phyloP scores from a whole-genome alignment of 805 yeast species.

The Yarrowia sp. region DNA sequence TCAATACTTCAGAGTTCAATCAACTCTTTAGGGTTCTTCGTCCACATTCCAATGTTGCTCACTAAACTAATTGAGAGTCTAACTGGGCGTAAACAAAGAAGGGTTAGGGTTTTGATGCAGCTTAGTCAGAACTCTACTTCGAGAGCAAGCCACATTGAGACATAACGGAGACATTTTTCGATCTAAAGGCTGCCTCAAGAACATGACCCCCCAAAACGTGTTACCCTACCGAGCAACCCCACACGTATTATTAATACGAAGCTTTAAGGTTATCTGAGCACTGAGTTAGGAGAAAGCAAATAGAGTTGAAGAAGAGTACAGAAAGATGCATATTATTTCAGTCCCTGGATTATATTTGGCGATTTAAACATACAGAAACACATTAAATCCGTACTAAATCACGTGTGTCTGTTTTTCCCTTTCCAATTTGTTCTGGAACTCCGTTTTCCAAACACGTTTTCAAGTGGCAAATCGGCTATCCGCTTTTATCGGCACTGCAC shows the following conservation, averaged over 20 bases:
- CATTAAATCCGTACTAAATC: background rate
- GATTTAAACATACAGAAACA: background rate
- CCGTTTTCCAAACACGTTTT: background rate
- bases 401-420: background rate
- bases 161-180: background rate
- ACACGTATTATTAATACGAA: conserved; percentile 8
- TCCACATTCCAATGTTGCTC: no score
- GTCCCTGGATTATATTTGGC: background rate
- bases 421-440: background rate
- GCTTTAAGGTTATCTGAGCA: conserved; percentile 12
- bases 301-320: background rate
- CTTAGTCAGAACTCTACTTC: background rate
- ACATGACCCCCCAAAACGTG: background rate
- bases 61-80: no score
- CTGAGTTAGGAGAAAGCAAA: background rate
- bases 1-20: no score
- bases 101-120: background rate
- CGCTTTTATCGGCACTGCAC: background rate
- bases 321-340: background rate
- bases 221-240: conserved; percentile 23
- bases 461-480: background rate
- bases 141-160: background rate
- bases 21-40: no score
- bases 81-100: background rate
- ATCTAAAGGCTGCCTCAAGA: no score